These are phyloP conservation scores for Cronartium ribicola DNA, from an alignment of 1,284 basidiomycete genomes.

Conservation along the genomic window DNA sequence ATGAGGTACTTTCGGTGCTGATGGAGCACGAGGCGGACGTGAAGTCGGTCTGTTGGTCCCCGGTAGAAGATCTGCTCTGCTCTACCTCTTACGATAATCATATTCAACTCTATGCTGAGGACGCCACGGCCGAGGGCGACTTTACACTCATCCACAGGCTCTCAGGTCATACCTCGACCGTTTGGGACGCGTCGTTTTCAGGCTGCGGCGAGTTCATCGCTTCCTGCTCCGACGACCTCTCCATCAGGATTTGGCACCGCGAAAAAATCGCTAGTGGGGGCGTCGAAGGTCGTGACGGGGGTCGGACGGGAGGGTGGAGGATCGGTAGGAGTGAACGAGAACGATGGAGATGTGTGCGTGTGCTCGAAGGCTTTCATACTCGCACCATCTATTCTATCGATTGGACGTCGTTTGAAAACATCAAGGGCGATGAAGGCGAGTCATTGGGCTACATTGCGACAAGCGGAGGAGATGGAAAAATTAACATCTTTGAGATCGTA, in stretches of 20 bases:
- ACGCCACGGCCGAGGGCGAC: constrained; percentile 86
- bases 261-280: constrained; percentile 46
- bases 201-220: constrained; percentile 78
- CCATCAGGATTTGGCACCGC: constrained; percentile 59
- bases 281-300: constrained; percentile 46
- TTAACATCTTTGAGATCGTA: constrained; percentile 68
- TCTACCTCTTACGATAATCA: constrained; percentile 96
- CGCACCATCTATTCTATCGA: constrained; percentile 73
- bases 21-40: constrained; percentile 99
- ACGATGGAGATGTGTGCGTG: constrained; percentile 51
- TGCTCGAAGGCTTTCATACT: constrained; percentile 57
- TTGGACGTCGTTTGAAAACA: constrained; percentile 59
- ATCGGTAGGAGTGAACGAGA: constrained; percentile 50
- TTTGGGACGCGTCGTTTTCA: constrained; percentile 80
- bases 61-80: constrained; percentile 89
- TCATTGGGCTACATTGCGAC: constrained; percentile 68
- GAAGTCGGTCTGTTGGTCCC: constrained; percentile 92
- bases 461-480: constrained; percentile 69
- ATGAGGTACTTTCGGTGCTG: constrained; percentile 88
- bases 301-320: constrained; percentile 45
- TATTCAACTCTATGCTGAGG: constrained; percentile 88
- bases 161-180: constrained; percentile 59
- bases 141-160: constrained; percentile 70
- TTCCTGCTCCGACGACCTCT: constrained; percentile 69
- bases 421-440: constrained; percentile 43